A percentile compares a stretch with the other conserved stretches of the same genome.
These are phyloP conservation scores for Picochlorum costavermella DNA, from an alignment of 139 green algal genomes.

Conservation along the genomic window DNA sequence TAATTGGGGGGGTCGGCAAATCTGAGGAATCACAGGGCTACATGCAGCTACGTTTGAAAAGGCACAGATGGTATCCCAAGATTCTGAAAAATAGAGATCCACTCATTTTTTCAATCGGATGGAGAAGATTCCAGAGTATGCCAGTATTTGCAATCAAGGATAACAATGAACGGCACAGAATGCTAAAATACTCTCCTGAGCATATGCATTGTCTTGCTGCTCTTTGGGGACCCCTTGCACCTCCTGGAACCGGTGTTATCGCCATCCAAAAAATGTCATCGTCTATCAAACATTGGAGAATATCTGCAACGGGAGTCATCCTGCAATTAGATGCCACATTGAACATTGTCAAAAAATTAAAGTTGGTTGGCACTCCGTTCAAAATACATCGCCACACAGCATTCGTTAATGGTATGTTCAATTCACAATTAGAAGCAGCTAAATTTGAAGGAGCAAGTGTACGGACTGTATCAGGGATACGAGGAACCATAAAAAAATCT, in stretches of 20 bases:
- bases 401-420: slow-evolving; percentile 96
- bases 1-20: slow-evolving; percentile 73
- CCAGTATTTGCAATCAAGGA: slow-evolving; percentile 85
- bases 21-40: slow-evolving; percentile 76
- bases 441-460: slow-evolving; percentile 85
- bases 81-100: slow-evolving; percentile 91
- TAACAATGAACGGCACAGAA: slow-evolving; percentile 71
- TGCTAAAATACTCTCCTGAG: slow-evolving; percentile 97
- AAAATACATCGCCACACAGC: slow-evolving; percentile 85
- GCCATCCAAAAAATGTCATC: slow-evolving; percentile 40
- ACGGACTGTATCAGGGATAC: slow-evolving; percentile 84
- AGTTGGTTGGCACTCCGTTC: slow-evolving; percentile 84
- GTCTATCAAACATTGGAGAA: slow-evolving; percentile 56
- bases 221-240: slow-evolving; percentile 70
- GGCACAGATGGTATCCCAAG: slow-evolving; percentile 69
- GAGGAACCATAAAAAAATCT: slow-evolving; percentile 95
- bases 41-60: slow-evolving; percentile 78
- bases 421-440: slow-evolving; percentile 61
- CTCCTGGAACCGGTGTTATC: slow-evolving; percentile 74
- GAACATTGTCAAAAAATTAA: slow-evolving; percentile 92
- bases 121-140: slow-evolving; percentile 87
- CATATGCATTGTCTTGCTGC: slow-evolving; percentile 92
- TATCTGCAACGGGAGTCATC: slow-evolving; percentile 87
- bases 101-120: slow-evolving; percentile 84
- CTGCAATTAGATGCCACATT: slow-evolving; percentile 74